Base-by-base conservation (phyloP, 2,329 filamentous ascomycete species). In the Fusarium lateritium region DNA sequence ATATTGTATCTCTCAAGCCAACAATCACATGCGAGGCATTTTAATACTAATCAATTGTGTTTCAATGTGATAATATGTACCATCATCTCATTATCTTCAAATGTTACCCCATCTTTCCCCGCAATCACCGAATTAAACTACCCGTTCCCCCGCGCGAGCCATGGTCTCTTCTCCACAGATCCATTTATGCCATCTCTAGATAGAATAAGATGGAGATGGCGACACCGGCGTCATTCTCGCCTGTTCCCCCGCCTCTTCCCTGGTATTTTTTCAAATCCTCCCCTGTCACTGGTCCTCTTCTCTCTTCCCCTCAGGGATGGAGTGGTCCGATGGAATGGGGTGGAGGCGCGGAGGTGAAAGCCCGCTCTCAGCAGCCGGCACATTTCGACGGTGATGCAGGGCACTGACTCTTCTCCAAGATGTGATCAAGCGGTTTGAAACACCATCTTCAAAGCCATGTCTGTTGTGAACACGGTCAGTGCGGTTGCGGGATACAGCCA, bases 61-160 rank as follows among this genome's bases (percentile, higher is more conserved):
- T 36, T 15, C 19, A 4, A 40, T 9, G 28, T 57, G n/a, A 57
- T 51, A 47, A 62, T 26, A 21, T 17, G n/a, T 19, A 31, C n/a
- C 9, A 33, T 15, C 39, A 24, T 59, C 24, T 21, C n/a, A 42
- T 46, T 42, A 36, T 21, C 28, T n/a, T 36, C 14, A 31, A 34
- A 34, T 22, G 42, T 65, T 68, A 63, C 63, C 71, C 66, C 63
- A 67, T 70, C 54, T 61, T 69, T 67, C 71, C 72, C 72, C 72
- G 58, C 72, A 74, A 36, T 59, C 64, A 28, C 34, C 22, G 43
- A 22, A 43, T 38, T 49, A 49, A 51, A 60, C 61, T 62, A 69
- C 68, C 68, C 67, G 52, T 62, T 61, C 53, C 71, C 71, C 71
- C 71, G 56, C 71, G 62, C 71, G 43, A 56, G 47, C 49, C 46